Percentiles rank a stretch among this genome's conserved stretches.
phyloP scores from a whole-genome alignment of 1,139 yeast species.

The Debaryomyces sp. region DNA sequence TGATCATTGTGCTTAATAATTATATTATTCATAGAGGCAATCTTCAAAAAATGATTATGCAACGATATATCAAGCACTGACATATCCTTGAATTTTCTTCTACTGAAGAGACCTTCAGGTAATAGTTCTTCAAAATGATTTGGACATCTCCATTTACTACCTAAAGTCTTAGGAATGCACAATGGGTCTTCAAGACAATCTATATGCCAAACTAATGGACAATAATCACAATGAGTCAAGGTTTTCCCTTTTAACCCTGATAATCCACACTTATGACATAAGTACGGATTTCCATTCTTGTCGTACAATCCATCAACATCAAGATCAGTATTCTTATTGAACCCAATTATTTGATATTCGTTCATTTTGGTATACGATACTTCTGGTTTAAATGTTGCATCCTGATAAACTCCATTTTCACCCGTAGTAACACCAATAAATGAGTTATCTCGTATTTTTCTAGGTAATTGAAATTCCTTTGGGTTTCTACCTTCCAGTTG shows the following conservation, averaged over 20 bases:
- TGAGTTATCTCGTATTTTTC: constrained; percentile 61
- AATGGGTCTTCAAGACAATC: constrained; percentile 85
- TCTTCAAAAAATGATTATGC: constrained; percentile 36
- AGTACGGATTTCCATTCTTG: constrained; percentile 60
- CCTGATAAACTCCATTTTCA: constrained; percentile 70
- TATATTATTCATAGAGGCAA: constrained; percentile 56
- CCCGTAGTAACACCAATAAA: constrained; percentile 75
- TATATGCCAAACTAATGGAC: constrained; percentile 87
- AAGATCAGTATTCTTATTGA: constrained; percentile 45
- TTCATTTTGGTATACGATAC: constrained; percentile 40
- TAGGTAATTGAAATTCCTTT: constrained; percentile 71
- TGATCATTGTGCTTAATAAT: constrained; percentile 69
- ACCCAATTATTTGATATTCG: constrained; percentile 44
- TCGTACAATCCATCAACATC: constrained; percentile 71
- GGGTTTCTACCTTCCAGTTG: constrained; percentile 67
- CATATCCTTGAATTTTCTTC: constrained; percentile 58
- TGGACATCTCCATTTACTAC: constrained; percentile 93
- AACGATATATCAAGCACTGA: constrained; percentile 53
- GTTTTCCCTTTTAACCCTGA: constrained; percentile 60
- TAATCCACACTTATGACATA: constrained; percentile 76
- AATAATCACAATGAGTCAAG: constrained; percentile 80
- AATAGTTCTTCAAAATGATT: constrained; percentile 70
- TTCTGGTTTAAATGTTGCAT: constrained; percentile 58
- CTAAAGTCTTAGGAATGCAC: constrained; percentile 72
- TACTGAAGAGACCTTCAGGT: constrained; percentile 30